A percentile compares a stretch with the other conserved stretches of the same genome.
Evolutionary conservation across 768 basidiomycete genomes (phyloP).

Genomic region (Lactarius tabidus): DNA sequence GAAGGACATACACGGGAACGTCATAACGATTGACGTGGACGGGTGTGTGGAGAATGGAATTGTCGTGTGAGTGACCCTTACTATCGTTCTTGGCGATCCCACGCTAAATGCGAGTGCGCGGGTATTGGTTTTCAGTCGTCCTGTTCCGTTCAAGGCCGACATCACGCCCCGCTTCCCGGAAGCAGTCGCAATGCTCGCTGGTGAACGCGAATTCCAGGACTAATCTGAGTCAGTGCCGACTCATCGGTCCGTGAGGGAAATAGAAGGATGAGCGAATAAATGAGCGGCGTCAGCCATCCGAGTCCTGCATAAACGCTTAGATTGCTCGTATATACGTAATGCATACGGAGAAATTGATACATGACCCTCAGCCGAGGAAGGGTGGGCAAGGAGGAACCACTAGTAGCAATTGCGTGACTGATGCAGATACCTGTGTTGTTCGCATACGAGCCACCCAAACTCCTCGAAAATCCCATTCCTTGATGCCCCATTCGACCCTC

Average conservation of each 20-base stretch:
- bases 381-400: too few relatives aligned
- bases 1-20: background rate
- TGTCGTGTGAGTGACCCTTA: background rate
- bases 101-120: background rate
- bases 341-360: too few relatives aligned
- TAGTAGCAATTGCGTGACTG: too few relatives aligned
- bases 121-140: background rate
- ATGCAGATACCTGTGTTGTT: too few relatives aligned
- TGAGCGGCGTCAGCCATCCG: background rate
- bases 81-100: too few relatives aligned
- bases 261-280: background rate
- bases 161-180: slow-evolving; percentile 5
- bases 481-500: too few relatives aligned
- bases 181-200: background rate
- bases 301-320: too few relatives aligned
- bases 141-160: background rate
- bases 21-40: background rate
- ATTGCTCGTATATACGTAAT: too few relatives aligned
- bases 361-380: too few relatives aligned
- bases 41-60: background rate
- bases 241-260: background rate
- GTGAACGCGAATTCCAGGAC: slow-evolving; percentile 14
- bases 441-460: too few relatives aligned
- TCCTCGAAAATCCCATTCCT: too few relatives aligned
- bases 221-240: slow-evolving; percentile 26